These are phyloP conservation scores for Pseudomonodictys pantanalensis DNA, from an alignment of 495 filamentous ascomycete species.

Conservation along the genomic window DNA sequence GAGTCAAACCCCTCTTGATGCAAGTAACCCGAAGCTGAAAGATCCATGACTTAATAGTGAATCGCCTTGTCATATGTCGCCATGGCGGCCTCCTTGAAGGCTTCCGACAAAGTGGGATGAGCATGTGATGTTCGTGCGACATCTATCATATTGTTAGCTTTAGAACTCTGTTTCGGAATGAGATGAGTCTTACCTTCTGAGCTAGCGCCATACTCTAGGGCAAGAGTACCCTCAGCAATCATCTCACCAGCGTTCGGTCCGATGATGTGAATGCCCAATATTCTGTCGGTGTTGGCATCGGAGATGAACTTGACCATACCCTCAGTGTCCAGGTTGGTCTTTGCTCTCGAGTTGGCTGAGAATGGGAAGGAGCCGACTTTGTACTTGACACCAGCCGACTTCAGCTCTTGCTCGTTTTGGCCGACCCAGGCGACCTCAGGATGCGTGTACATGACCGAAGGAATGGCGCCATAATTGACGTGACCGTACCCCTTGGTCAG, in stretches of 20 bases:
- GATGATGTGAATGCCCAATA: slow-evolving; percentile 94
- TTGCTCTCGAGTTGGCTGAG: slow-evolving; percentile 93
- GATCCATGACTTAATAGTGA: slow-evolving; percentile 66
- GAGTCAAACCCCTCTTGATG: slow-evolving; percentile 20
- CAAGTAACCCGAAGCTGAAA: slow-evolving; percentile 19
- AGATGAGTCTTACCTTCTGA: slow-evolving; percentile 65
- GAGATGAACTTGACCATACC: slow-evolving; percentile 96
- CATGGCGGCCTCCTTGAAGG: slow-evolving; percentile 99
- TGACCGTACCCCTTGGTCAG: slow-evolving; percentile 96
- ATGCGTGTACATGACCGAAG: slow-evolving; percentile 98
- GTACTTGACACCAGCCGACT: slow-evolving; percentile 85
- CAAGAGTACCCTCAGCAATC: slow-evolving; percentile 96
- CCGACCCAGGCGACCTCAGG: slow-evolving; percentile 99
- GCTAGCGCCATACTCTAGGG: slow-evolving; percentile 92
- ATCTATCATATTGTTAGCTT: slow-evolving; percentile 15
- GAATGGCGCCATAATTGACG: slow-evolving; percentile 98
- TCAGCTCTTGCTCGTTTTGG: slow-evolving; percentile 94
- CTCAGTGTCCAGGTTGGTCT: slow-evolving; percentile 97
- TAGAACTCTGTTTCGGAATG: not conserved
- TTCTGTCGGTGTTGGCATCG: slow-evolving; percentile 93
- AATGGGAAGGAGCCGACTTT: slow-evolving; percentile 92
- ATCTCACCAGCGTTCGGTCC: slow-evolving; percentile 96
- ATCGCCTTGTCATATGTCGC: slow-evolving; percentile 94
- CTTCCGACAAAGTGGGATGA: slow-evolving; percentile 93
- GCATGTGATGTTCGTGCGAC: slow-evolving; percentile 94